phyloP scores from a whole-genome alignment of 495 filamentous ascomycete genomes.

The Daldinia loculata region DNA sequence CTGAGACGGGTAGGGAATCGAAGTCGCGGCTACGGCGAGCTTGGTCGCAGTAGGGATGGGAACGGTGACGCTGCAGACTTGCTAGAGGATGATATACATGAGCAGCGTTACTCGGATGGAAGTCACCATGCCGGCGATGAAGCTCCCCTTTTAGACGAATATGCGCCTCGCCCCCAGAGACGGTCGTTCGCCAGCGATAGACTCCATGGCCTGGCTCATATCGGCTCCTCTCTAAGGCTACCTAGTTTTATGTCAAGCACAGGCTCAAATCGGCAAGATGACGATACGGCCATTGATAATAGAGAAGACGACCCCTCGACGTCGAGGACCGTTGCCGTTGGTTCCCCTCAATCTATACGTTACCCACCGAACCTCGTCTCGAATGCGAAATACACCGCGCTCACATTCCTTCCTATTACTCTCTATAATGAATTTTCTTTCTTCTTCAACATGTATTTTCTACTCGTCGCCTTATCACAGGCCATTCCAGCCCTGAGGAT shows the following conservation, averaged over 20 bases:
- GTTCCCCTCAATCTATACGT: slow-evolving; percentile 57
- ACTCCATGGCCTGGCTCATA: slow-evolving; percentile 45
- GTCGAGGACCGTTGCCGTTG: slow-evolving; percentile 61
- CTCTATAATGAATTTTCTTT: slow-evolving; percentile 99
- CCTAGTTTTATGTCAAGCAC: slow-evolving; percentile 61
- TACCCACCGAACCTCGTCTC: slow-evolving; percentile 90
- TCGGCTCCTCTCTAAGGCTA: slow-evolving; percentile 56
- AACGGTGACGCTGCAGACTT: slow-evolving; percentile 66
- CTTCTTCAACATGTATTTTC: slow-evolving; percentile 99
- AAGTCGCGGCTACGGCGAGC: slow-evolving; percentile 64
- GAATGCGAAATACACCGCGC: slow-evolving; percentile 97
- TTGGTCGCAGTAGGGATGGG: slow-evolving; percentile 62
- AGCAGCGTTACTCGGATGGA: slow-evolving; percentile 61
- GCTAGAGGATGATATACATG: slow-evolving; percentile 60
- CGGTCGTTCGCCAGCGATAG: slow-evolving; percentile 50
- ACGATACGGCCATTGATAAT: slow-evolving; percentile 49
- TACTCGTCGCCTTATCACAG: slow-evolving; percentile 93
- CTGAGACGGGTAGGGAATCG: slow-evolving; percentile 58
- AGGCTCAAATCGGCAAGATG: slow-evolving; percentile 43
- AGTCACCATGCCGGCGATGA: slow-evolving; percentile 67
- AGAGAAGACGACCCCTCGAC: slow-evolving; percentile 64
- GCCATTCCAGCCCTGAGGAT: slow-evolving; percentile 88
- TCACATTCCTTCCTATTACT: slow-evolving; percentile 92
- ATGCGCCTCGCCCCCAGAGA: slow-evolving; percentile 42
- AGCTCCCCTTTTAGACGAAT: slow-evolving; percentile 66